Conservation (phyloP, 352 stramenopile genomes). For the Blastocystis sp. region DNA sequence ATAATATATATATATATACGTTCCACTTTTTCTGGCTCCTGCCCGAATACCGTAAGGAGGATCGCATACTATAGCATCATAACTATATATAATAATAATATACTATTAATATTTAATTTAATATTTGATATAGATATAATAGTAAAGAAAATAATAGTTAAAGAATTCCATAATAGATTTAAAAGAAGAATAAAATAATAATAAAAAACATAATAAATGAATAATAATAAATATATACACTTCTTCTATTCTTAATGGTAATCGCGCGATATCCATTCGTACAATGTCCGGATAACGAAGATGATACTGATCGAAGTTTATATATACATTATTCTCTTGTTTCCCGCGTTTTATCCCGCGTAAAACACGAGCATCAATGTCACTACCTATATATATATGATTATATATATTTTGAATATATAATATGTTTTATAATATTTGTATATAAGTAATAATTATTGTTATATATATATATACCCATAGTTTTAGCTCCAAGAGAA, state of each 20-base stretch:
- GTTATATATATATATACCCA: no score
- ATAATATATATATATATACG: slow-evolving; percentile 30
- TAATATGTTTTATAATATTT: no score
- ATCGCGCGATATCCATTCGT: slow-evolving; percentile 64
- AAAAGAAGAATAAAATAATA: no score
- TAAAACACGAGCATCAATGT: slow-evolving; percentile 83
- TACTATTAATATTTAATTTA: slow-evolving; percentile 38
- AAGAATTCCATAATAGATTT: slow-evolving; percentile 46
- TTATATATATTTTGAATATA: no score
- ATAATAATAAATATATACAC: background rate
- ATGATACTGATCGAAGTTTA: slow-evolving; percentile 73
- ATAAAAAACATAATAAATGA: no score
- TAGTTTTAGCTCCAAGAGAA: slow-evolving; percentile 67
- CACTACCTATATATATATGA: slow-evolving; percentile 74
- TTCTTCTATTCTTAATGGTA: slow-evolving; percentile 45
- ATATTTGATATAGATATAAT: no score
- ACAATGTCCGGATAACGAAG: slow-evolving; percentile 75
- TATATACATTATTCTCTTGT: slow-evolving; percentile 50
- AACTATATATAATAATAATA: slow-evolving; percentile 44
- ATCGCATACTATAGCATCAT: slow-evolving; percentile 70
- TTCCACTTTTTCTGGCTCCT: slow-evolving; percentile 70
- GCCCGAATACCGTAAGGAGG: slow-evolving; percentile 75
- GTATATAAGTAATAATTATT: no score
- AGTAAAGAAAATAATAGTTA: slow-evolving; percentile 51
- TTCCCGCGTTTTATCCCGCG: slow-evolving; percentile 57